These are phyloP conservation scores for Diaporthe sp. DNA, from an alignment of 2,329 filamentous ascomycete genomes.

Conservation along the genomic window DNA sequence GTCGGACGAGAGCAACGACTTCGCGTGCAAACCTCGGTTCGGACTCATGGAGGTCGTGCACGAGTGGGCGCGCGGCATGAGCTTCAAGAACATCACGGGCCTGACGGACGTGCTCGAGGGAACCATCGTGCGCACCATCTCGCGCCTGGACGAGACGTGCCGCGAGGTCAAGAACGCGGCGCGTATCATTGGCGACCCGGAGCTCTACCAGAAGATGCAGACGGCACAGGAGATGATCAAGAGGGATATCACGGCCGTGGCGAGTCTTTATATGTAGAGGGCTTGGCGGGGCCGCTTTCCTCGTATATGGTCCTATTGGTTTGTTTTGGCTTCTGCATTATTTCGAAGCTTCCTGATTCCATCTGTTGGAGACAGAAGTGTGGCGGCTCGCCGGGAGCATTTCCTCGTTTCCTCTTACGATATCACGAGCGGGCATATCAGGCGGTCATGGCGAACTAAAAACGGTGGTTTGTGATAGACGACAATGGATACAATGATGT, in stretches of 20 bases:
- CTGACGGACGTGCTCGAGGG: slow-evolving; percentile 97
- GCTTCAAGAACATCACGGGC: slow-evolving; percentile 97
- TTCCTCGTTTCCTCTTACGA: not conserved
- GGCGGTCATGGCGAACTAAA: slow-evolving; percentile 13
- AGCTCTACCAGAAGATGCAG: slow-evolving; percentile 96
- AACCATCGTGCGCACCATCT: slow-evolving; percentile 96
- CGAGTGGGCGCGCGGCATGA: slow-evolving; percentile 98
- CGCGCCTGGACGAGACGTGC: slow-evolving; percentile 93
- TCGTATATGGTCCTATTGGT: not conserved
- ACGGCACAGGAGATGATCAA: slow-evolving; percentile 98
- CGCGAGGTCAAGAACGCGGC: slow-evolving; percentile 98
- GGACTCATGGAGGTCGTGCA: slow-evolving; percentile 98
- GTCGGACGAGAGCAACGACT: slow-evolving; percentile 92
- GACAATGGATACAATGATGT: not conserved
- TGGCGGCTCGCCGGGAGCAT: not conserved
- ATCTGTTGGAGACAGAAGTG: not conserved
- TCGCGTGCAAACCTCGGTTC: slow-evolving; percentile 87
- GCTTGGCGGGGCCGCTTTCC: not conserved
- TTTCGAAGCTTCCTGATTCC: not conserved
- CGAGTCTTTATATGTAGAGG: slow-evolving; percentile 85
- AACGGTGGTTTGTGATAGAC: slow-evolving; percentile 21
- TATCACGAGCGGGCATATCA: not conserved
- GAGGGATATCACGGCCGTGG: slow-evolving; percentile 92
- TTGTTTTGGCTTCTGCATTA: not conserved
- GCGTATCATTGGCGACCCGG: slow-evolving; percentile 93